Evolutionary conservation across 495 filamentous ascomycete genomes (phyloP).

Genomic region (Lineolata rhizophorae): DNA sequence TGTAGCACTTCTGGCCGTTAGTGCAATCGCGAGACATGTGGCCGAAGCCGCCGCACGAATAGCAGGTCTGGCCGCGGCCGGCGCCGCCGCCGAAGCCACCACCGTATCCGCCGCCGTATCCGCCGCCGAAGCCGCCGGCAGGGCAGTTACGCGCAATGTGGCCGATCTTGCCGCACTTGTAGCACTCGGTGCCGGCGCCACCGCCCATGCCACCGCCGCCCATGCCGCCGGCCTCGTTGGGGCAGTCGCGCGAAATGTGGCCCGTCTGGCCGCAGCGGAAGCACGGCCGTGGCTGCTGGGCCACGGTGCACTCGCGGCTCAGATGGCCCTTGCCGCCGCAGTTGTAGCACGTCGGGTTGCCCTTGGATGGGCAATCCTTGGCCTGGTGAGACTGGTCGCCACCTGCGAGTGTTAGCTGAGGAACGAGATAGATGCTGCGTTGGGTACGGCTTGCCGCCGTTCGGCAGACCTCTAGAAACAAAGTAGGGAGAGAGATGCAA

Average conservation of each 20-base stretch:
- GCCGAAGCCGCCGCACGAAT: slow-evolving; percentile 88
- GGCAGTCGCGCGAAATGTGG: slow-evolving; percentile 89
- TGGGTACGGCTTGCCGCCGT: too few relatives aligned
- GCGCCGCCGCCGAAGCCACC: slow-evolving; percentile 27
- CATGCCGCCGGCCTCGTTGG: slow-evolving; percentile 27
- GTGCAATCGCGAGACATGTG: slow-evolving; percentile 97
- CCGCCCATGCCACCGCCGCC: slow-evolving; percentile 26
- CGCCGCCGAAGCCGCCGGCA: slow-evolving; percentile 29
- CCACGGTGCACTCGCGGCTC: slow-evolving; percentile 80
- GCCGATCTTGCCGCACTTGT: slow-evolving; percentile 95
- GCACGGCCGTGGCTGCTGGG: slow-evolving; percentile 40
- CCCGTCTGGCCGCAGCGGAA: slow-evolving; percentile 78
- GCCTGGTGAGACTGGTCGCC: slow-evolving; percentile 63
- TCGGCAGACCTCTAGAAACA: too few relatives aligned
- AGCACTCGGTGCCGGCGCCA: slow-evolving; percentile 56
- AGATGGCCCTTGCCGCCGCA: slow-evolving; percentile 77
- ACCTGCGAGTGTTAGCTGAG: slow-evolving; percentile 25
- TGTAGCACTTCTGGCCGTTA: slow-evolving; percentile 99
- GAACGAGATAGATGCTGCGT: not conserved
- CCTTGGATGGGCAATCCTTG: slow-evolving; percentile 87
- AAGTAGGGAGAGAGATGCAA: too few relatives aligned
- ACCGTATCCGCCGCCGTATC: slow-evolving; percentile 24
- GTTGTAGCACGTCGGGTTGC: slow-evolving; percentile 81
- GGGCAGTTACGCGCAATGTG: slow-evolving; percentile 96
- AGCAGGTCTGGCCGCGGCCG: slow-evolving; percentile 57